A percentile compares a stretch with the other conserved stretches of the same genome.
These are phyloP conservation scores for Aspergillus bertholletiae DNA, from an alignment of 495 filamentous ascomycete species.

Conservation along the genomic window DNA sequence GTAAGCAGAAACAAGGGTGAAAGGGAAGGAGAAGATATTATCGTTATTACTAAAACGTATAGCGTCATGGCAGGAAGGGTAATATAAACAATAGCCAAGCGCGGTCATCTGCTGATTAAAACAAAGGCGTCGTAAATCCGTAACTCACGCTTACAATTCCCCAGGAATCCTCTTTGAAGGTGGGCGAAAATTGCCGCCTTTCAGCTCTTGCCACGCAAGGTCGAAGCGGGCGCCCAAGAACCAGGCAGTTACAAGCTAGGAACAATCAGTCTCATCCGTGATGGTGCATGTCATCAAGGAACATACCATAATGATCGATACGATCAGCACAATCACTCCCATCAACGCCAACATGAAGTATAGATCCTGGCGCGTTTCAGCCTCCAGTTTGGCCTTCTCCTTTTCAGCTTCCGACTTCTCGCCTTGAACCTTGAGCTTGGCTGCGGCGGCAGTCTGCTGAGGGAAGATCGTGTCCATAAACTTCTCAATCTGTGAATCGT, in stretches of 20 bases:
- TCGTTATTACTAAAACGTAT: slow-evolving; percentile 31
- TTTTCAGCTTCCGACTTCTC: slow-evolving; percentile 40
- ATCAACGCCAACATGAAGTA: slow-evolving; percentile 63
- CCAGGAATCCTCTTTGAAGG: slow-evolving; percentile 13
- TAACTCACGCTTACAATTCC: slow-evolving; percentile 33
- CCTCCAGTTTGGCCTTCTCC: slow-evolving; percentile 46
- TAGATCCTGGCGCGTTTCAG: slow-evolving; percentile 53
- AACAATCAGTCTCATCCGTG: slow-evolving; percentile 6
- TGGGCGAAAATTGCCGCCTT: slow-evolving; percentile 42
- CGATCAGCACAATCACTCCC: slow-evolving; percentile 52
- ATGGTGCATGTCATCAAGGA: not conserved
- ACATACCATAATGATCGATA: slow-evolving; percentile 65
- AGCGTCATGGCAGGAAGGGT: slow-evolving; percentile 9
- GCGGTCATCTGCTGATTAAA: slow-evolving; percentile 19
- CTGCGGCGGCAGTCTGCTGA: slow-evolving; percentile 53
- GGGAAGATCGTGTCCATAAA: slow-evolving; percentile 97
- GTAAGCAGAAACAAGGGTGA: not conserved
- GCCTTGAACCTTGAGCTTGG: slow-evolving; percentile 33
- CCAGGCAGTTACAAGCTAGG: slow-evolving; percentile 64
- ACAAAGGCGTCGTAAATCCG: slow-evolving; percentile 34
- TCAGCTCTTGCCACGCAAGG: slow-evolving; percentile 54
- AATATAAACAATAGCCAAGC: slow-evolving; percentile 26
- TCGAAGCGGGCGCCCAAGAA: slow-evolving; percentile 66
- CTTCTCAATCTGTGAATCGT: slow-evolving; percentile 75
- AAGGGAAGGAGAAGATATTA: slow-evolving; percentile 7